These are phyloP conservation scores for Hypholoma sublateritium DNA, from an alignment of 768 basidiomycete species.

Conservation along the genomic window DNA sequence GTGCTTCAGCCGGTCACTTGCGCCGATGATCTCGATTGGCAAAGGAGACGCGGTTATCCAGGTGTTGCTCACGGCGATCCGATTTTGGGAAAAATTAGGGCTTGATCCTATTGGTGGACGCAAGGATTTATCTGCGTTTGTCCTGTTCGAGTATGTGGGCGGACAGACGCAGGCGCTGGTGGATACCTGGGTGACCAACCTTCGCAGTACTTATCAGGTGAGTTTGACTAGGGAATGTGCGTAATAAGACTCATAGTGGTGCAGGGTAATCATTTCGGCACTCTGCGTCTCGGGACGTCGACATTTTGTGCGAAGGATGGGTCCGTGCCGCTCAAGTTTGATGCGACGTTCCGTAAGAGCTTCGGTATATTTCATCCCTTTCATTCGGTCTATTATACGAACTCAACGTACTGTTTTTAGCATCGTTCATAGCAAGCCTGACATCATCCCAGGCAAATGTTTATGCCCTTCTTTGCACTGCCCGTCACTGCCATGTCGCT, in stretches of 20 bases:
- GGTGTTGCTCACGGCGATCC: conserved; percentile 63
- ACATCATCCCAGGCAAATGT: conserved; percentile 38
- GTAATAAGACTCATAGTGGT: neutral
- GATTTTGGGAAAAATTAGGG: conserved; percentile 87
- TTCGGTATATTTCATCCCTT: conserved; percentile 41
- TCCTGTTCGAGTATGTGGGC: conserved; percentile 64
- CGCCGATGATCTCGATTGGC: conserved; percentile 63
- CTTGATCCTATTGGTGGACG: conserved; percentile 66
- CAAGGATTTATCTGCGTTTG: conserved; percentile 70
- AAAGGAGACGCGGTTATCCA: conserved; percentile 73
- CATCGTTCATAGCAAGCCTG: conserved; percentile 47
- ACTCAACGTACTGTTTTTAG: conserved; percentile 26
- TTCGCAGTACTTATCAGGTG: conserved; percentile 61
- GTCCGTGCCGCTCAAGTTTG: conserved; percentile 61
- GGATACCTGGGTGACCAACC: conserved; percentile 57
- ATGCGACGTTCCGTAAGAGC: conserved; percentile 65
- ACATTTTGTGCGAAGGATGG: conserved; percentile 50
- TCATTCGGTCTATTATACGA: conserved; percentile 3
- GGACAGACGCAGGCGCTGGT: conserved; percentile 46
- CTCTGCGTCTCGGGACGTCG: conserved; percentile 51
- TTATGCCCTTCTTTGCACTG: conserved; percentile 68
- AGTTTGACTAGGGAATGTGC: conserved; percentile 23
- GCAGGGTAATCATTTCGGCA: conserved; percentile 66
- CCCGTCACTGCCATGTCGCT: conserved; percentile 62
- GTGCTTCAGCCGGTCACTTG: conserved; percentile 34